Percentiles rank a stretch among this genome's conserved stretches.
Conservation (phyloP, 331 rosid species). For the Malus hybrid region DNA sequence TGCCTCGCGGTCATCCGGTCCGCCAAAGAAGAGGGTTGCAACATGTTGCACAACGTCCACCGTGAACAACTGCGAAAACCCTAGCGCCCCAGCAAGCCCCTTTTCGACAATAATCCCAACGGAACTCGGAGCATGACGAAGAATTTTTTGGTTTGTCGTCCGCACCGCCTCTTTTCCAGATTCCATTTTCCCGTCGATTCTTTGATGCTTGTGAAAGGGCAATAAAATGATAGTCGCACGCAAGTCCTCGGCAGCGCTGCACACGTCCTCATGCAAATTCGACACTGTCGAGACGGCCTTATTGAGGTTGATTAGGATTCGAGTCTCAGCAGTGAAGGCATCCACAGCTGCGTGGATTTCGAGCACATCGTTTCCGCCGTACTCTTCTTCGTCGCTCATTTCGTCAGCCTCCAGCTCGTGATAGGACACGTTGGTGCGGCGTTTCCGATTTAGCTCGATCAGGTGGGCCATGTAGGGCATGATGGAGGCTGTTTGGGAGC, state of each 20-base stretch:
- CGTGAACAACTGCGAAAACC: slow-evolving; percentile 46
- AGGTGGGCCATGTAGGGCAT: slow-evolving; percentile 55
- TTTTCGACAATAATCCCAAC: slow-evolving; percentile 66
- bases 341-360: slow-evolving; percentile 67
- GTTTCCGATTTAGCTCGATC: slow-evolving; percentile 61
- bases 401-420: slow-evolving; percentile 69
- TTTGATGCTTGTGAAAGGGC: slow-evolving; percentile 85
- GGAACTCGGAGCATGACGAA: slow-evolving; percentile 79
- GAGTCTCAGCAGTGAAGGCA: slow-evolving; percentile 47
- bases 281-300: slow-evolving; percentile 59
- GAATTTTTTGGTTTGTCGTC: slow-evolving; percentile 77
- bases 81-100: slow-evolving; percentile 37
- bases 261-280: slow-evolving; percentile 64
- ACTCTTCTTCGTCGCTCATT: slow-evolving; percentile 62
- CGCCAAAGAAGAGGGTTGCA: slow-evolving; percentile 75
- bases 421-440: slow-evolving; percentile 50
- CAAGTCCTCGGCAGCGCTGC: slow-evolving; percentile 71
- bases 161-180: slow-evolving; percentile 74
- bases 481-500: slow-evolving; percentile 33
- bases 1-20: slow-evolving; percentile 82
- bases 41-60: slow-evolving; percentile 49
- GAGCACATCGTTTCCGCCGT: slow-evolving; percentile 76
- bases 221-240: slow-evolving; percentile 46
- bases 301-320: slow-evolving; percentile 40
- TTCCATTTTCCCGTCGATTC: slow-evolving; percentile 87